Evolutionary conservation across 2,329 filamentous ascomycete genomes (phyloP), one percentile per base, ranked within the genome.

Genomic region (Sphaerulina populicola): DNA sequence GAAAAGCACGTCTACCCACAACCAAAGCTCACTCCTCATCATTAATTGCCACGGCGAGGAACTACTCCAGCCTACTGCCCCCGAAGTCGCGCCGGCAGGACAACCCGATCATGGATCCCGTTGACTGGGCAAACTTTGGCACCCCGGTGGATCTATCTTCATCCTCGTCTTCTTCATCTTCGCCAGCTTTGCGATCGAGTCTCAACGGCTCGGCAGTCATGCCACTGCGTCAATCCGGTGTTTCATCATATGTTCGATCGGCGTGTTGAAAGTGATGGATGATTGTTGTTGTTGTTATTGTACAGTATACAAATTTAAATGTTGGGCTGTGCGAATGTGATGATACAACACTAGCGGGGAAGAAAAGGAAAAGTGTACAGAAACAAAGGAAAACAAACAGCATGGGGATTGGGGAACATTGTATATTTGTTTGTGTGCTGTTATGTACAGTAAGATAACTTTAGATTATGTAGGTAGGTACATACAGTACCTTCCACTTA

Each of bases 11-110:
- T 11, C 10, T 35, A 11, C 31, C 47, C 18, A 3, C 18, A 7
- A 29, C 43, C 15, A 30, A 36, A n/a, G 14, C 21, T 1, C 37
- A 41, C 10, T 23, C 39, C 10, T 23, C 39, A 15, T 41, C 41
- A n/a, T 35, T 38, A n/a, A 49, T 52, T 38, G 47, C 47, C 18
- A 42, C 47, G 10, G 44, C 47, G 33, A 39, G 47, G 3, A 49
- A 14, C 38, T 51, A 45, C n/a, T 40, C 49, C 41, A 37, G 30
- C 42, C 21, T 31, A 10, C 27, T 33, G 3, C 11, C 46, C 4
- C 47, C 49, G 21, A 42, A 49, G 7, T 42, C 47, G 8, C 51
- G 37, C 9, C 43, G 36, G n/a, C 31, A 41, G 15, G 33, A 38
- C 21, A 49, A 47, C 12, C 11, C 38, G 5, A 37, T 46, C 18